Base-by-base conservation (phyloP, 495 filamentous ascomycete genomes). In the Pyronema domesticum region DNA sequence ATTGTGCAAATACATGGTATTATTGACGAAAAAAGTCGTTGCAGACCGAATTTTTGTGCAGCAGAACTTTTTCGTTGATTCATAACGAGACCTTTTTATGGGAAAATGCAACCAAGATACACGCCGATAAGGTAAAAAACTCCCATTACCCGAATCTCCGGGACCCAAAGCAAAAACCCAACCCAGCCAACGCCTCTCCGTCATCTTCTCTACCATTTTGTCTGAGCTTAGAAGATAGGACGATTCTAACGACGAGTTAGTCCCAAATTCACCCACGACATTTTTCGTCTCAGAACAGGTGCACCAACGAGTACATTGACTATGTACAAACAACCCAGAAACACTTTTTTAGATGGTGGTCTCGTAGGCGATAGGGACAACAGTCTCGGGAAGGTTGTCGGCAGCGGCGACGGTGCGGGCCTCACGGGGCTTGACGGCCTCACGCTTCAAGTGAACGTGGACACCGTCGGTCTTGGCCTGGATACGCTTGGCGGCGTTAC, bases 321-420 rank as follows among this genome's bases (percentile, higher is more conserved):
- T 47, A 47, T 47, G 45, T 47, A 47, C 45, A 47, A 47, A 47
- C 23, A 30, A 30, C 23, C 23, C 23, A 30, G 23, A 30, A 30
- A 30, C 23, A 30, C 23, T 30, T 40, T 57, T 72, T 83, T 89
- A 98, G 69, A 96, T 96, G 61, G 87, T 89, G 64, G 91, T 98
- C 79, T 95, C 91, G 79, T 95, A 98, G 67, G 89, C 73, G 61
- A 95, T 78, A 45, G 91, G 87, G 44, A 80, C 78, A 60, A 98
- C 79, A 58, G 83, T 96, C 80, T 95, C 87, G 58, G 93, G 86
- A 66, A 76, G 71, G 73, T 85, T 84, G 65, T 80, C 80, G 71
- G 79, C 80, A 58, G 78, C 72, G 58, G 74, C 80, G 61, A 98
- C 80, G 50, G 80, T 83, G 70, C 82, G 76, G 51, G 80, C 80